Conservation (phyloP, 1,284 basidiomycete species). For the Melampsora larici-populina region DNA sequence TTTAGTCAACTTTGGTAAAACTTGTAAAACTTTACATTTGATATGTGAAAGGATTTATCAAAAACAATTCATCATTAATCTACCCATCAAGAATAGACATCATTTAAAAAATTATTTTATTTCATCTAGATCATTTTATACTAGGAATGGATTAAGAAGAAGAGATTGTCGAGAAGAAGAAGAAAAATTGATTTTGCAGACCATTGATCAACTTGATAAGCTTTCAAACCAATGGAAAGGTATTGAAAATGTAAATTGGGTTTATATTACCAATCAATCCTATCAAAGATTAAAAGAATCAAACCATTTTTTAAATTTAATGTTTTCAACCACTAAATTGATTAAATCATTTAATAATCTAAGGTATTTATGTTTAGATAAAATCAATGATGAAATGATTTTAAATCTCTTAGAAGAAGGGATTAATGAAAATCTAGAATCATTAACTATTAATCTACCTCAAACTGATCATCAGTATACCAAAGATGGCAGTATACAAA, state of each 20-base stretch:
- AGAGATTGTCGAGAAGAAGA: too few relatives aligned
- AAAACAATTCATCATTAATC: slow-evolving; percentile 21
- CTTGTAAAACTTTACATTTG: slow-evolving; percentile 24
- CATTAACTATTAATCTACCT: slow-evolving; percentile 24
- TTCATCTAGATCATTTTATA: too few relatives aligned
- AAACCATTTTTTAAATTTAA: background rate
- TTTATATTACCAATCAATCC: slow-evolving; percentile 25
- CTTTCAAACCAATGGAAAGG: slow-evolving; percentile 17
- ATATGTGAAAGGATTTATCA: slow-evolving; percentile 37
- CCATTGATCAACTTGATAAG: slow-evolving; percentile 9
- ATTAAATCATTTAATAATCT: slow-evolving; percentile 23
- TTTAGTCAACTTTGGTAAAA: slow-evolving; percentile 15
- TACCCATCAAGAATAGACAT: slow-evolving; percentile 5
- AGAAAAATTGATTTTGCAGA: background rate
- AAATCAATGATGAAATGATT: slow-evolving; percentile 30
- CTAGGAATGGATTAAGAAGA: too few relatives aligned
- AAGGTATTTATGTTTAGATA: slow-evolving; percentile 12
- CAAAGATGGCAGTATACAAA: background rate
- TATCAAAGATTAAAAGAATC: slow-evolving; percentile 21
- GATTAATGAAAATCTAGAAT: slow-evolving; percentile 12
- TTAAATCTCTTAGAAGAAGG: slow-evolving; percentile 9
- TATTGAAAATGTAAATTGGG: slow-evolving; percentile 23
- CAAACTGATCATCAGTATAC: slow-evolving; percentile 10
- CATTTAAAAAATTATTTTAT: too few relatives aligned
- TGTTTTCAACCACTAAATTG: slow-evolving; percentile 17